Evolutionary conservation across 352 stramenopile species (phyloP).

Genomic region (Globisporangium cederbergense): DNA sequence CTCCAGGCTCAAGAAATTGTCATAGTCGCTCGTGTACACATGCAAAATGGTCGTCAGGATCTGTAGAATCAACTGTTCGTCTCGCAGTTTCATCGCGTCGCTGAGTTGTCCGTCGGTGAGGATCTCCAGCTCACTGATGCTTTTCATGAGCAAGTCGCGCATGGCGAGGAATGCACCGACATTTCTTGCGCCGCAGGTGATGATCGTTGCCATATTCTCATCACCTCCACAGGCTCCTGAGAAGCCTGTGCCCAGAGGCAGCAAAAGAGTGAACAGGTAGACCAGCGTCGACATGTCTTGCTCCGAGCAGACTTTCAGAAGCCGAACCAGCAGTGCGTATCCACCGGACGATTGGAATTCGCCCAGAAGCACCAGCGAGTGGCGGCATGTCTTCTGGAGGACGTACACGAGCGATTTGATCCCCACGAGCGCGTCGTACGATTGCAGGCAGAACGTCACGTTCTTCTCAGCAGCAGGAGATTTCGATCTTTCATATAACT

Average conservation of each 20-base stretch:
- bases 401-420: constrained; percentile 52
- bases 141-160: constrained; percentile 61
- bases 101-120: constrained; percentile 6
- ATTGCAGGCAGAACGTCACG: constrained; percentile 30
- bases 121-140: constrained; percentile 30
- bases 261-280: constrained; percentile 46
- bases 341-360: constrained; percentile 66
- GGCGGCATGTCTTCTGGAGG: constrained; percentile 61
- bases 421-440: constrained; percentile 48
- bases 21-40: constrained; percentile 69
- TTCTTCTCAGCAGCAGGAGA: constrained; percentile 1
- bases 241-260: constrained; percentile 56
- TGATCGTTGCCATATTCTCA: constrained; percentile 39
- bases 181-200: constrained; percentile 53
- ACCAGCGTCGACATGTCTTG: constrained; percentile 40
- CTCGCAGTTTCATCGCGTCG: constrained; percentile 15
- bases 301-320: constrained; percentile 42
- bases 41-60: constrained; percentile 62
- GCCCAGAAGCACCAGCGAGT: constrained; percentile 56
- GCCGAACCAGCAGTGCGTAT: constrained; percentile 45
- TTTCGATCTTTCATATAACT: not conserved
- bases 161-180: constrained; percentile 56
- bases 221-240: constrained; percentile 28
- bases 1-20: constrained; percentile 70
- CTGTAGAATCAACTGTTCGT: constrained; percentile 55